Conservation (phyloP, 2,329 filamentous ascomycete species). For the Tolypocladium guangdongense region DNA sequence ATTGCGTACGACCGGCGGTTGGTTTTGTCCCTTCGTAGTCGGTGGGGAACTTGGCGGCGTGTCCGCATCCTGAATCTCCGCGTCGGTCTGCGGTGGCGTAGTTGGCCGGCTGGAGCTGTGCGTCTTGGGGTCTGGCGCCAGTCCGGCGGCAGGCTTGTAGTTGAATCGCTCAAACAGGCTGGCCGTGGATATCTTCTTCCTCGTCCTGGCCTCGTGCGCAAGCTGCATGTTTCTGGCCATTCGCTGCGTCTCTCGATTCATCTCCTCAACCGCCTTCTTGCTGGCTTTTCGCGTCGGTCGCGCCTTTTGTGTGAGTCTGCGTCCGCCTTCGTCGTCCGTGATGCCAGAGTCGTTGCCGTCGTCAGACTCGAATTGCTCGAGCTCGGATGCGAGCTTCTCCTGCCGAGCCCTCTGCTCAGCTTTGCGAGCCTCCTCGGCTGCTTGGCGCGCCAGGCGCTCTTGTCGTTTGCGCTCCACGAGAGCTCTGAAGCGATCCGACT, state of each 20-base stretch:
- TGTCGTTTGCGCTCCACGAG: slow-evolving; percentile 64
- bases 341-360: slow-evolving; percentile 38
- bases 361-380: slow-evolving; percentile 23
- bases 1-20: slow-evolving; percentile 2
- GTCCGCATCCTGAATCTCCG: slow-evolving; percentile 38
- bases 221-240: slow-evolving; percentile 85
- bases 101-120: slow-evolving; percentile 45
- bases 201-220: slow-evolving; percentile 78
- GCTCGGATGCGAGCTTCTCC: slow-evolving; percentile 21
- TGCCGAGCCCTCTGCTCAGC: slow-evolving; percentile 29
- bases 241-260: slow-evolving; percentile 88
- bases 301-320: slow-evolving; percentile 55
- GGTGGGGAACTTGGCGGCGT: slow-evolving; percentile 67
- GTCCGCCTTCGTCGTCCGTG: slow-evolving; percentile 52
- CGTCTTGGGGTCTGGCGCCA: slow-evolving; percentile 21
- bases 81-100: slow-evolving; percentile 42
- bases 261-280: slow-evolving; percentile 90
- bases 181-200: slow-evolving; percentile 79
- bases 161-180: slow-evolving; percentile 80
- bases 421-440: slow-evolving; percentile 38
- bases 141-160: slow-evolving; percentile 40
- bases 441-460: slow-evolving; percentile 58
- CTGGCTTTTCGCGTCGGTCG: slow-evolving; percentile 75
- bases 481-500: slow-evolving; percentile 55
- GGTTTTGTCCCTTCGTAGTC: slow-evolving; percentile 17